Percentiles rank a stretch among this genome's conserved stretches.
Evolutionary conservation across 2,329 filamentous ascomycete species (phyloP).

Genomic region (Eutypella sp.): DNA sequence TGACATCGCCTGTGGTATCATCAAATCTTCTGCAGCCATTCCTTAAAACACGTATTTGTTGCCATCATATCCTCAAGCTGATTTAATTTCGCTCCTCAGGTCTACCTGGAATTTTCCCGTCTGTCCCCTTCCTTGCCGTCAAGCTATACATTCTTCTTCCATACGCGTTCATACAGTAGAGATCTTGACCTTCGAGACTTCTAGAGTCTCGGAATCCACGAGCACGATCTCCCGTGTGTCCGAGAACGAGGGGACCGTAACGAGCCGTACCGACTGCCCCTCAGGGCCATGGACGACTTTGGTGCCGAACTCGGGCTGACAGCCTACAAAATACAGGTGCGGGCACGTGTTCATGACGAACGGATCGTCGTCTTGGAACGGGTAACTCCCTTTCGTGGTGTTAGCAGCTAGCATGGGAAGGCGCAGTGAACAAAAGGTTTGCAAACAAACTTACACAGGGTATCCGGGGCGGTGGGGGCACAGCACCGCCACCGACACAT

Average conservation of each 20-base stretch:
- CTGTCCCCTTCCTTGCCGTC: too few species aligned
- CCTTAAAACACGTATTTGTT: too few species aligned
- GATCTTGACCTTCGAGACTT: conserved; percentile 66
- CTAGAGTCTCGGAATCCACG: conserved; percentile 79
- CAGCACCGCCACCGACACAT: conserved; percentile 89
- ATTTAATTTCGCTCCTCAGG: background rate
- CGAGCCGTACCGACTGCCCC: conserved; percentile 67
- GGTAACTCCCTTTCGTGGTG: conserved; percentile 74
- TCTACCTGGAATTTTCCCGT: too few species aligned
- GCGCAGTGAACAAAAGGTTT: too few species aligned
- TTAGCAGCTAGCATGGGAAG: too few species aligned
- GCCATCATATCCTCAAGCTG: too few species aligned
- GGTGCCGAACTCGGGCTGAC: conserved; percentile 74
- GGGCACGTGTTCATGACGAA: conserved; percentile 83
- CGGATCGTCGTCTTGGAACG: conserved; percentile 89
- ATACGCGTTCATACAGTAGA: conserved; percentile 10
- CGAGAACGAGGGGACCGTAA: conserved; percentile 80
- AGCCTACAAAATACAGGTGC: conserved; percentile 86
- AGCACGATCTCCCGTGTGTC: conserved; percentile 75
- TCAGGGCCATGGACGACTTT: conserved; percentile 61
- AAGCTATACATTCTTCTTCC: conserved; percentile 6
- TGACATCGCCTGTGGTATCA: too few species aligned
- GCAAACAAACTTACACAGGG: conserved; percentile 82
- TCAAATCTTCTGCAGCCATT: too few species aligned
- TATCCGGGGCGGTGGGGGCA: conserved; percentile 93